phyloP scores from a whole-genome alignment of 305 asterid genomes.

The Fraxinus paxiana region DNA sequence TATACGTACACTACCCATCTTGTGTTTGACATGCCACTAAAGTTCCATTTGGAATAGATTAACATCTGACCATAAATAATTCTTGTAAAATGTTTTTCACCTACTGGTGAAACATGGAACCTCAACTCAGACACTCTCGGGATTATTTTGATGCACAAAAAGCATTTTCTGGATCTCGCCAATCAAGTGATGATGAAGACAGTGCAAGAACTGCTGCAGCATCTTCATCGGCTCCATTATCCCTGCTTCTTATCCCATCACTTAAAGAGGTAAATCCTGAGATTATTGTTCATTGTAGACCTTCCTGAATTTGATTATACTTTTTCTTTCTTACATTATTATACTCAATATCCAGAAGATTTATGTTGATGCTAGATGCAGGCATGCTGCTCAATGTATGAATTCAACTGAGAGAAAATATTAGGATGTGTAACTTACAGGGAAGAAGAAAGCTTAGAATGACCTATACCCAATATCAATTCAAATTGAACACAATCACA shows the following conservation, averaged over 20 bases:
- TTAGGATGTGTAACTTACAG: neutral
- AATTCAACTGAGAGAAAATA: neutral
- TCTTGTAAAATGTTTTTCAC: constrained; percentile 15
- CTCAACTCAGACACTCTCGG: constrained; percentile 46
- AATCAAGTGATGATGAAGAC: constrained; percentile 59
- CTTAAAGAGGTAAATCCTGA: constrained; percentile 62
- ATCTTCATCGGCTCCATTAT: constrained; percentile 59
- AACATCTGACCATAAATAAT: constrained; percentile 5
- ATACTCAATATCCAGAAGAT: neutral
- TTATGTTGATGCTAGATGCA: neutral
- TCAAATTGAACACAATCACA: neutral
- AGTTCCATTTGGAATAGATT: neutral
- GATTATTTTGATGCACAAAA: constrained; percentile 78
- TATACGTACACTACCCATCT: neutral
- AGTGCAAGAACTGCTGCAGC: constrained; percentile 53
- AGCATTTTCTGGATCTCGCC: constrained; percentile 56
- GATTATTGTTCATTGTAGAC: neutral
- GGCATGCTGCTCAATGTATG: constrained; percentile 5
- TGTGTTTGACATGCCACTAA: neutral
- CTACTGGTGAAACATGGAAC: constrained; percentile 19
- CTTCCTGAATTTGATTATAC: constrained; percentile 1
- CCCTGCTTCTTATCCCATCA: constrained; percentile 68
- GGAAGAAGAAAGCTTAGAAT: neutral
- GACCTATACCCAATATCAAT: constrained; percentile 11
- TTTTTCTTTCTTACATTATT: neutral